Conservation (phyloP, 148 eudicot species). For the Camellia granthamiana region DNA sequence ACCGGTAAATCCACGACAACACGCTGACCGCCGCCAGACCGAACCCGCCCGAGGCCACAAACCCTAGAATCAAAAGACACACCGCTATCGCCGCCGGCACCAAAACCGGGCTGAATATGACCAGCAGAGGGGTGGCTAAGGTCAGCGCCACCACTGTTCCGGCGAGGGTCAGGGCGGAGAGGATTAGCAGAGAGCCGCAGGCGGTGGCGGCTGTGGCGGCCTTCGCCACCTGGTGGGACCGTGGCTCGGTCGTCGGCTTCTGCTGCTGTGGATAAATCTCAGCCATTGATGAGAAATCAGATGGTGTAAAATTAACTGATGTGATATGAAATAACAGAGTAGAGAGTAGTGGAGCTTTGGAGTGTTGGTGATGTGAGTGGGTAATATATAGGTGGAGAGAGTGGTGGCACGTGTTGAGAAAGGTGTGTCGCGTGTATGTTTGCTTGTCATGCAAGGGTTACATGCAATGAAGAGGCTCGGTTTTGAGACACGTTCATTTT, state of each 20-base stretch:
- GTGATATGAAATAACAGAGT: background rate
- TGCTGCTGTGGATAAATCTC: constrained; percentile 3
- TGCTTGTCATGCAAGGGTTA: constrained; percentile 6
- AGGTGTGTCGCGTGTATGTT: no score
- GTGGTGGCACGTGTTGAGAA: background rate
- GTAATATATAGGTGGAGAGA: background rate
- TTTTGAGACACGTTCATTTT: constrained; percentile 5
- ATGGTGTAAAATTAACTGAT: background rate
- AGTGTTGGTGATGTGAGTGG: no score
- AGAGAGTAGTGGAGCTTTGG: background rate
- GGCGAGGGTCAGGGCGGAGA: constrained; percentile 33
- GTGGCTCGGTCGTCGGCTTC: constrained; percentile 20
- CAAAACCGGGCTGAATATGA: constrained; percentile 60
- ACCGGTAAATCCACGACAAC: constrained; percentile 66
- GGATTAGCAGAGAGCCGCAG: constrained; percentile 37
- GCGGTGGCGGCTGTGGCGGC: constrained; percentile 35
- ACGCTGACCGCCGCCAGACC: constrained; percentile 58
- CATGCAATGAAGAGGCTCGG: background rate
- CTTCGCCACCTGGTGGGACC: constrained; percentile 43
- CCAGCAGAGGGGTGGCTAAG: constrained; percentile 50
- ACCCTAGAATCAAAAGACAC: constrained; percentile 36
- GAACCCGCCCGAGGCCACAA: constrained; percentile 59
- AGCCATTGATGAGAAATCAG: background rate
- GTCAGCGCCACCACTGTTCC: constrained; percentile 50
- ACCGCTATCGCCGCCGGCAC: constrained; percentile 53